Percentiles rank a stretch among this genome's conserved stretches.
These are phyloP conservation scores for Corynespora cassiicola DNA, from an alignment of 2,329 filamentous ascomycete genomes.

Conservation along the genomic window DNA sequence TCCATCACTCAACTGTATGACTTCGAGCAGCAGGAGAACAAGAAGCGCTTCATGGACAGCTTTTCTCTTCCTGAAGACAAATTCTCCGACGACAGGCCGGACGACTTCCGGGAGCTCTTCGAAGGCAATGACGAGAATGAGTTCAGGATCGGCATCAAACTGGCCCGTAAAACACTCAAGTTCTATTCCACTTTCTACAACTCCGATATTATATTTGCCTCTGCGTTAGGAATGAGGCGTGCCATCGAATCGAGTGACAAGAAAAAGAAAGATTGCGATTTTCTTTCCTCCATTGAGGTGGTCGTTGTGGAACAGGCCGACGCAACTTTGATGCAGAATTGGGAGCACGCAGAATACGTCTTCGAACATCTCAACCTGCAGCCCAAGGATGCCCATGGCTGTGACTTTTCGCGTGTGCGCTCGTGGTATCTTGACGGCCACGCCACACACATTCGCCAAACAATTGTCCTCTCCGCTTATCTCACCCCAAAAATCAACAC, in stretches of 20 bases:
- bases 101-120: slow-evolving; percentile 89
- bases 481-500: slow-evolving; percentile 87
- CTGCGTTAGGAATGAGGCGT: slow-evolving; percentile 86
- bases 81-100: slow-evolving; percentile 76
- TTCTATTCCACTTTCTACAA: slow-evolving; percentile 96
- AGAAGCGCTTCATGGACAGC: slow-evolving; percentile 86
- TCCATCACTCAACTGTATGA: slow-evolving; percentile 77
- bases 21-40: slow-evolving; percentile 93
- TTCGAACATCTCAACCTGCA: slow-evolving; percentile 91
- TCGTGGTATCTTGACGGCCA: slow-evolving; percentile 93
- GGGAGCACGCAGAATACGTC: slow-evolving; percentile 93
- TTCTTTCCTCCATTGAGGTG: slow-evolving; percentile 91
- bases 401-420: slow-evolving; percentile 89
- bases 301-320: slow-evolving; percentile 91
- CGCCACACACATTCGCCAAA: slow-evolving; percentile 82
- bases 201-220: slow-evolving; percentile 92
- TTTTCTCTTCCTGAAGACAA: slow-evolving; percentile 75
- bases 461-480: slow-evolving; percentile 80
- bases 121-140: slow-evolving; percentile 96
- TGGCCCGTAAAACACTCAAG: slow-evolving; percentile 94
- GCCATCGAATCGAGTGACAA: slow-evolving; percentile 80
- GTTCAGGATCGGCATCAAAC: slow-evolving; percentile 95
- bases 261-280: slow-evolving; percentile 80
- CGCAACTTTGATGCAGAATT: slow-evolving; percentile 95
- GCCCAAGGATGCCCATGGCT: slow-evolving; percentile 87